Base-by-base conservation (phyloP, 2,329 filamentous ascomycete species). In the Metarhizium brunneum region DNA sequence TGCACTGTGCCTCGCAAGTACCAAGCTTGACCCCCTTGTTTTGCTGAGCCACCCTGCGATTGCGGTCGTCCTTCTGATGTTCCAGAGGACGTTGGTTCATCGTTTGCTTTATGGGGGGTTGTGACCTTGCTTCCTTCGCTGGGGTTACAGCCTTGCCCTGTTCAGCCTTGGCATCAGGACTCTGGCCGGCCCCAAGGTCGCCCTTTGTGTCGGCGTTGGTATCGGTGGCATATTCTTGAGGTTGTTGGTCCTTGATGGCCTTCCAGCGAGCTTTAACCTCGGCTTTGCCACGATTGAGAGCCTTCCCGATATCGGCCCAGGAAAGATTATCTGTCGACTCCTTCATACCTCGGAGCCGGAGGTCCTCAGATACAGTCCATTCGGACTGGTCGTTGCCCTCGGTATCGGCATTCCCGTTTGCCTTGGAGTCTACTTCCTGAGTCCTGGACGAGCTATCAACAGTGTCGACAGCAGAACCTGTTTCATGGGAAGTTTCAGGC, bases 281-380 rank as follows among this genome's bases (percentile, higher is more conserved):
- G 6, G 59, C 61, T 54, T 66, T 70, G 32, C 48, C 47, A 6
- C 61, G 63, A n/a, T 60, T 56, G 3, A 73, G 63, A 1, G 62
- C 60, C 2, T 48, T 50, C 3, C 62, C 59, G 30, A 73, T 71
- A 11, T 65, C 63, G 0, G 56, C 56, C 71, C 69, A 73, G 2
- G 64, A 60, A 7, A 64, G 55, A 1, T 49, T 55, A 16, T 64
- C 58, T 13, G 59, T 58, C 0, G 61, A 61, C 35, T 65, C 63
- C 55, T 71, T 73, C 68, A 73, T 69, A 42, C 64, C 63, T 2
- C 63, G 56, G 6, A 73, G 65, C 4, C 69, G 58, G 11, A 59
- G 57, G 52, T 73, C 70, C 30, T 73, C 66, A 0, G 71, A 73
- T 8, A 67, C 52, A 10, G 67, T 63, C 71, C 71, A 73, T 4